Evolutionary conservation across 2,329 filamentous ascomycete species (phyloP).

Genomic region (Fusarium aywerte): DNA sequence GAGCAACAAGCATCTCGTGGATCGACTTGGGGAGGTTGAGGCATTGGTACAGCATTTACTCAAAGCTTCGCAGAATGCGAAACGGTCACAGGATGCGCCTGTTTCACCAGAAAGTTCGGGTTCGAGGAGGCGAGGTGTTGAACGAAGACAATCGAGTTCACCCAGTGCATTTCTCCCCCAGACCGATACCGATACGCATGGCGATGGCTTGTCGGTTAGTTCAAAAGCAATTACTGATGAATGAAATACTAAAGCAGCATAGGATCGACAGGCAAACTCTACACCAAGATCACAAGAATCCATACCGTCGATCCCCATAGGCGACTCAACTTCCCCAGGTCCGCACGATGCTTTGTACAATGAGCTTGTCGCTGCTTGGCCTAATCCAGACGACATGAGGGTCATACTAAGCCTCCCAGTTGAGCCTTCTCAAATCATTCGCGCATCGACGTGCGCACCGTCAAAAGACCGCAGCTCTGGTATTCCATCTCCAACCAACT

Average conservation of each 20-base stretch:
- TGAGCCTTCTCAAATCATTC: slow-evolving; percentile 48
- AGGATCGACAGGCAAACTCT: background rate
- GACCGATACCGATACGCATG: background rate
- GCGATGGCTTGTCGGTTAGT: background rate
- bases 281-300: background rate
- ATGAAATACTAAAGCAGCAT: background rate
- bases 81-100: background rate
- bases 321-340: background rate
- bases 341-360: slow-evolving; percentile 44
- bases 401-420: slow-evolving; percentile 49
- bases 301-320: too few relatives aligned
- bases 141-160: background rate
- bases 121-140: background rate
- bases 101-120: background rate
- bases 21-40: slow-evolving; percentile 53
- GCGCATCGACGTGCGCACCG: slow-evolving; percentile 50
- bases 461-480: slow-evolving; percentile 24
- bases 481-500: slow-evolving; percentile 39
- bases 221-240: fast-evolving
- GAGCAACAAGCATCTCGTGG: slow-evolving; percentile 37
- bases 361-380: slow-evolving; percentile 53
- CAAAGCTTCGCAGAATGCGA: slow-evolving; percentile 3
- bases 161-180: background rate
- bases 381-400: slow-evolving; percentile 52
- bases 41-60: slow-evolving; percentile 49